A percentile compares a stretch with the other conserved stretches of the same genome.
phyloP scores from a whole-genome alignment of 371 early-diverging fungal genomes.

The Parasitella parasitica region DNA sequence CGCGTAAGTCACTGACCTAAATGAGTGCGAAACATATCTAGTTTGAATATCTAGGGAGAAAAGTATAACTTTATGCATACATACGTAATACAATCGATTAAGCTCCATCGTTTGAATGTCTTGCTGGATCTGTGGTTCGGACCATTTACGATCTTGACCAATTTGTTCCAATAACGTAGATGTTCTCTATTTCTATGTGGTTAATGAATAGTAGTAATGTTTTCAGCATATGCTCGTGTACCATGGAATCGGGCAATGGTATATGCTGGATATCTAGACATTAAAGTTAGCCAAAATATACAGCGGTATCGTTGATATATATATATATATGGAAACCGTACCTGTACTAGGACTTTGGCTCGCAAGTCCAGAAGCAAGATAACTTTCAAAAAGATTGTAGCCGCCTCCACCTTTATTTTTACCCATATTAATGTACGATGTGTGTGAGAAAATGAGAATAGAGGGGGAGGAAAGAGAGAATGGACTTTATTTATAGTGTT shows the following conservation, averaged over 20 bases:
- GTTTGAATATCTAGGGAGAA: no score
- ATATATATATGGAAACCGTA: no score
- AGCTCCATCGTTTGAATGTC: constrained; percentile 52
- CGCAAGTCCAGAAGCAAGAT: constrained; percentile 24
- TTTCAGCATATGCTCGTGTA: not conserved
- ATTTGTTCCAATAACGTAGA: constrained; percentile 65
- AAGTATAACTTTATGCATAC: no score
- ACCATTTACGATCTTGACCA: constrained; percentile 62
- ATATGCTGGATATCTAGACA: constrained; percentile 15
- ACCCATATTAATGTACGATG: constrained; percentile 22
- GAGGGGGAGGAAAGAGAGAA: not conserved
- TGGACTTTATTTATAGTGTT: not conserved
- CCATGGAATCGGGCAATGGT: constrained; percentile 36
- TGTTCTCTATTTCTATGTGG: constrained; percentile 39
- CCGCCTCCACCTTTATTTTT: constrained; percentile 23
- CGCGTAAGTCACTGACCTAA: constrained; percentile 58
- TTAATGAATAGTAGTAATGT: not conserved
- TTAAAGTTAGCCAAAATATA: not conserved
- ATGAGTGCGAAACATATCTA: no score
- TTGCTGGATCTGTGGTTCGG: constrained; percentile 52
- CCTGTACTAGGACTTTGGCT: not conserved
- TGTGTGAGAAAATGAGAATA: constrained; percentile 1
- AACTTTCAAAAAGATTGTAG: constrained; percentile 23
- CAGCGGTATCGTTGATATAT: not conserved
- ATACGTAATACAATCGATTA: constrained; percentile 58